phyloP scores from a whole-genome alignment of 768 basidiomycete genomes.

The Suillus plorans region DNA sequence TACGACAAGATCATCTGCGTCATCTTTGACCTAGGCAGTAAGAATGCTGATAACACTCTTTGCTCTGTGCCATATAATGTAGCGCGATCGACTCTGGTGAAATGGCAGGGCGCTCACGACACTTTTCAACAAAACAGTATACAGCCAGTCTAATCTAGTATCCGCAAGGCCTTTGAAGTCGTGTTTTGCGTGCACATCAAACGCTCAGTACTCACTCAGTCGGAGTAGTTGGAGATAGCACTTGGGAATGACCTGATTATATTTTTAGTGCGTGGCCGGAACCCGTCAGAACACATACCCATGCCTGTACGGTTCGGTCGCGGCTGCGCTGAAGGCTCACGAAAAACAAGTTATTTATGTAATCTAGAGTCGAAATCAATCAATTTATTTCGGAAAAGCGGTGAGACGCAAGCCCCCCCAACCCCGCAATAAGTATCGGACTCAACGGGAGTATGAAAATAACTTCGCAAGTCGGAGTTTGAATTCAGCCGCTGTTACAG shows the following conservation, averaged over 20 bases:
- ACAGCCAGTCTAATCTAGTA: not conserved
- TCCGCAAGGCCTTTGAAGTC: not conserved
- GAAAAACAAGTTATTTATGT: not conserved
- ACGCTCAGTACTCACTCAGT: too few relatives aligned
- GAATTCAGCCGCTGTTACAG: not conserved
- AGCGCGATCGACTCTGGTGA: too few relatives aligned
- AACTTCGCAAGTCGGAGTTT: not conserved
- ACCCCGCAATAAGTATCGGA: not conserved
- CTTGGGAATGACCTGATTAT: not conserved
- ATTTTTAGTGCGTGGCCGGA: not conserved
- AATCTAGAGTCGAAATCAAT: not conserved
- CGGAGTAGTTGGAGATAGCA: not conserved
- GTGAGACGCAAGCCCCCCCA: too few relatives aligned
- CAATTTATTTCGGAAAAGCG: not conserved
- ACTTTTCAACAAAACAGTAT: not conserved
- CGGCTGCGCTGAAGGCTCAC: not conserved
- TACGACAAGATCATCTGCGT: not conserved
- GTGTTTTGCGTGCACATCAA: not conserved
- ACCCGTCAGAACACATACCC: not conserved
- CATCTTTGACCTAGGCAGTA: not conserved
- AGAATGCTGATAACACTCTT: too few relatives aligned
- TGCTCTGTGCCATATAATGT: not conserved
- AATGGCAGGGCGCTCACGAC: not conserved
- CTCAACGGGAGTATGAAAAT: not conserved
- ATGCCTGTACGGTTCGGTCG: not conserved